Percentiles rank a stretch among this genome's conserved stretches.
Evolutionary conservation across 2,329 filamentous ascomycete genomes (phyloP).

Genomic region (Aspergillus novoparasiticus): DNA sequence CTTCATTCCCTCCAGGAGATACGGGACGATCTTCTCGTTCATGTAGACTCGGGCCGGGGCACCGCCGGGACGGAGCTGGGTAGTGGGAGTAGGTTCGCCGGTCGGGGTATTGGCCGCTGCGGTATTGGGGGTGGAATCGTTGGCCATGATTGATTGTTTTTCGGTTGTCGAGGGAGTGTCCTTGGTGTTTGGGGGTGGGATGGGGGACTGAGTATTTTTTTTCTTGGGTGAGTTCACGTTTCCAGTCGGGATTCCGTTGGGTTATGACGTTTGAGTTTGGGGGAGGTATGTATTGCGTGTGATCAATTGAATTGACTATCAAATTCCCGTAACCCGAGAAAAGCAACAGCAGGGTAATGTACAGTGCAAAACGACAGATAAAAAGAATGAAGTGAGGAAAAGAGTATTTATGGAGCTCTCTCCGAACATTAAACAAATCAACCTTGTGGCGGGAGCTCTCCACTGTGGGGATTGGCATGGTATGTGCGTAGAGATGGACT

Average conservation of each 20-base stretch:
- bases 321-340: neutral
- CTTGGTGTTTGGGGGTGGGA: neutral
- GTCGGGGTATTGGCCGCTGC: slow-evolving; percentile 24
- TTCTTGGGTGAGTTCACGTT: neutral
- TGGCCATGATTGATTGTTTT: slow-evolving; percentile 21
- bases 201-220: neutral
- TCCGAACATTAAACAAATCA: neutral
- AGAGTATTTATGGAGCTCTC: neutral
- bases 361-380: neutral
- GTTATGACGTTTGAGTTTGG: neutral
- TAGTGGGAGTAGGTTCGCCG: slow-evolving; percentile 39
- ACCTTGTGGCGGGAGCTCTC: neutral
- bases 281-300: neutral
- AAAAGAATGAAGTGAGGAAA: neutral
- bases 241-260: neutral
- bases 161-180: slow-evolving; percentile 1
- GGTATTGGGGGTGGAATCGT: slow-evolving; percentile 13
- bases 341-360: neutral
- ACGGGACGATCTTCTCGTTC: slow-evolving; percentile 69
- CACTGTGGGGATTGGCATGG: slow-evolving; percentile 11
- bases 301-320: neutral
- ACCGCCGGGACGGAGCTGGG: slow-evolving; percentile 58
- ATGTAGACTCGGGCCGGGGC: slow-evolving; percentile 71
- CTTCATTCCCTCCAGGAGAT: slow-evolving; percentile 75
- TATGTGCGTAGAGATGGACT: neutral